A percentile compares a stretch with the other conserved stretches of the same genome.
phyloP scores from a whole-genome alignment of 1,284 basidiomycete species.

The Pholiota adiposa region DNA sequence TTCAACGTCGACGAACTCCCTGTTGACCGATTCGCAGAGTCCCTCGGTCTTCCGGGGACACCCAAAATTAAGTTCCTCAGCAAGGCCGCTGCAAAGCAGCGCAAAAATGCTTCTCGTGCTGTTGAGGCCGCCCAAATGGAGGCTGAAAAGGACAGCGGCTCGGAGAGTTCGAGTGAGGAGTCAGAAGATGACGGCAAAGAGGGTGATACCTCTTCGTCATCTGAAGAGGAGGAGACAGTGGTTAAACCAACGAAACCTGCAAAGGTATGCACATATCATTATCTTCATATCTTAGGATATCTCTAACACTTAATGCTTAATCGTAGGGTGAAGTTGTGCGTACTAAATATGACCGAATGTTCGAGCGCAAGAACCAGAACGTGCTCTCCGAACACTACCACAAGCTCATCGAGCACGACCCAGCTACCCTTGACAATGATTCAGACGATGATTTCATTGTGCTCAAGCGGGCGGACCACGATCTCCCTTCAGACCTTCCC shows the following conservation, averaged over 20 bases:
- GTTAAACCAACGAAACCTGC: slow-evolving; percentile 19
- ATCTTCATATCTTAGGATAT: slow-evolving; percentile 2
- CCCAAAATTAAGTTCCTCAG: slow-evolving; percentile 94
- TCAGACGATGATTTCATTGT: slow-evolving; percentile 87
- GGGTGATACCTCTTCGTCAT: slow-evolving; percentile 10
- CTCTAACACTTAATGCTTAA: slow-evolving; percentile 25
- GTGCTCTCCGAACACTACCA: slow-evolving; percentile 92
- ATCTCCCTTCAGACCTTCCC: slow-evolving; percentile 48
- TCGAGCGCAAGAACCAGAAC: slow-evolving; percentile 94
- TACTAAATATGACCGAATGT: slow-evolving; percentile 99
- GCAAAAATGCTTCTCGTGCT: slow-evolving; percentile 70
- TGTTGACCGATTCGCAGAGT: slow-evolving; percentile 84
- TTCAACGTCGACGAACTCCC: slow-evolving; percentile 90
- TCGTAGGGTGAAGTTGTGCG: slow-evolving; percentile 50
- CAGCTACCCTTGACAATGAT: slow-evolving; percentile 50
- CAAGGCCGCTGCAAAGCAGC: slow-evolving; percentile 73
- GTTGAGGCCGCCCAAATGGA: slow-evolving; percentile 43
- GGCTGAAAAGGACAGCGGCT: slow-evolving; percentile 33
- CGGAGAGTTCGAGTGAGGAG: slow-evolving; percentile 20
- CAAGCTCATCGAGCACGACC: slow-evolving; percentile 81
- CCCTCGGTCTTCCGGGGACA: slow-evolving; percentile 91
- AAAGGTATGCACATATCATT: slow-evolving; percentile 17
- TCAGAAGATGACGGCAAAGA: slow-evolving; percentile 18
- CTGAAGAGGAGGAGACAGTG: slow-evolving; percentile 26
- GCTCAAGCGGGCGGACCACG: slow-evolving; percentile 90